Evolutionary conservation across 768 basidiomycete species (phyloP).

Genomic region (Hysterangium stoloniferum): DNA sequence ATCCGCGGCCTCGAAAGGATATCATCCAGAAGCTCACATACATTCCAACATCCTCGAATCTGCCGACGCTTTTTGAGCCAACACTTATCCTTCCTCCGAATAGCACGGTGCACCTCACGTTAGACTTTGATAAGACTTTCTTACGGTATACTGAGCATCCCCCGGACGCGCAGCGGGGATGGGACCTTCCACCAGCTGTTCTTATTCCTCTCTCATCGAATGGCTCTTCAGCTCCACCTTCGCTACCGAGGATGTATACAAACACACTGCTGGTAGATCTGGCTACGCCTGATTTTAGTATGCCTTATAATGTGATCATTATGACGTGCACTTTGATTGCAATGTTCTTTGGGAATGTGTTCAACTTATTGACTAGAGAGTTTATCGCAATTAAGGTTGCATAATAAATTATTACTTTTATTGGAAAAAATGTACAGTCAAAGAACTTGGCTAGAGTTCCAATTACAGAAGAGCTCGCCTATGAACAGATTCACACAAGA

Average conservation of each 20-base stretch:
- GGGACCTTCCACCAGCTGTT: conserved; percentile 86
- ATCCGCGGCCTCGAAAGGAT: conserved; percentile 40
- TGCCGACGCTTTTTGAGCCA: conserved; percentile 73
- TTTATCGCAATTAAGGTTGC: conserved; percentile 39
- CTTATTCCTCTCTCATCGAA: conserved; percentile 35
- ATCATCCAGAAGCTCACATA: conserved; percentile 63
- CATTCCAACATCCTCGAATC: conserved; percentile 56
- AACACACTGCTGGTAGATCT: conserved; percentile 78
- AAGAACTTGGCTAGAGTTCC: too few species aligned
- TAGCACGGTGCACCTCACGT: conserved; percentile 52
- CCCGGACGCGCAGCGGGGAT: conserved; percentile 91
- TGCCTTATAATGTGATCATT: conserved; percentile 99
- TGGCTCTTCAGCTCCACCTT: neutral
- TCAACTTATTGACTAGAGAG: conserved; percentile 77
- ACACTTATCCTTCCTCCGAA: conserved; percentile 61
- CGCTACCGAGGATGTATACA: conserved; percentile 55
- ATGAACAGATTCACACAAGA: too few species aligned
- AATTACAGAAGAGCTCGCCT: too few species aligned
- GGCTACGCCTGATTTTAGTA: conserved; percentile 98
- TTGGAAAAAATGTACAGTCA: too few species aligned
- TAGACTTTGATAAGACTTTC: conserved; percentile 78
- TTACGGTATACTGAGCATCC: conserved; percentile 93
- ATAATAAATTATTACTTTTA: too few species aligned
- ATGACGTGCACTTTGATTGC: conserved; percentile 88
- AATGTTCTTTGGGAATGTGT: conserved; percentile 86